A percentile compares a stretch with the other conserved stretches of the same genome.
Evolutionary conservation across 306 rosid genomes (phyloP).

Genomic region (Alnus glutinosa): DNA sequence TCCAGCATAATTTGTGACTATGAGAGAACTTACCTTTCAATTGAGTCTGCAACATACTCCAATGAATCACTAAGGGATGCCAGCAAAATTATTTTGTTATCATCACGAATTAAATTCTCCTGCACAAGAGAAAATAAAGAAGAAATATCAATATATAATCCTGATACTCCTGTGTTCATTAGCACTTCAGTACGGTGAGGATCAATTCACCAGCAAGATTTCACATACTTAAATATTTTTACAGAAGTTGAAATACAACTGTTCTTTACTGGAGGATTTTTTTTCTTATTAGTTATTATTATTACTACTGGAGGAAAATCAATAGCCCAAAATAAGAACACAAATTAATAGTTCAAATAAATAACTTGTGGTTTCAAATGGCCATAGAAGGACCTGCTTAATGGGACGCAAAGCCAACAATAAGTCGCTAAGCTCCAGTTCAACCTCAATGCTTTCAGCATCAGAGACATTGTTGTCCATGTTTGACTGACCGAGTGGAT

Average conservation of each 20-base stretch:
- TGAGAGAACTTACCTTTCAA: slow-evolving; percentile 76
- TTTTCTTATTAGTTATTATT: no score
- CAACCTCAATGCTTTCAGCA: slow-evolving; percentile 79
- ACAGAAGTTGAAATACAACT: neutral
- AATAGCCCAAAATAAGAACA: slow-evolving; percentile 5
- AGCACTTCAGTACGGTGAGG: neutral
- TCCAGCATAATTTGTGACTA: neutral
- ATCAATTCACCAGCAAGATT: slow-evolving; percentile 7
- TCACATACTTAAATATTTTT: neutral
- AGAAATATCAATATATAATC: slow-evolving; percentile 17
- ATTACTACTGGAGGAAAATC: neutral
- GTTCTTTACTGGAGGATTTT: neutral
- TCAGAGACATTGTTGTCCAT: slow-evolving; percentile 53
- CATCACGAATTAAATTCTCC: slow-evolving; percentile 97
- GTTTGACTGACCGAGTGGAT: slow-evolving; percentile 50
- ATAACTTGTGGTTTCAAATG: no score
- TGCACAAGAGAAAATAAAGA: slow-evolving; percentile 37
- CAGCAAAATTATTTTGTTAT: slow-evolving; percentile 89
- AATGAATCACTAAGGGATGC: slow-evolving; percentile 98
- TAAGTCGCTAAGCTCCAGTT: slow-evolving; percentile 68
- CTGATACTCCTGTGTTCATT: neutral
- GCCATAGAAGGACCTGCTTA: slow-evolving; percentile 72
- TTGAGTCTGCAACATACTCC: slow-evolving; percentile 94
- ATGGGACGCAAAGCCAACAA: slow-evolving; percentile 78
- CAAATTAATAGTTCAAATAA: slow-evolving; percentile 14